A percentile compares a stretch with the other conserved stretches of the same genome.
Conservation (phyloP, 1,284 basidiomycete genomes). For the Microbotryum violaceum region DNA sequence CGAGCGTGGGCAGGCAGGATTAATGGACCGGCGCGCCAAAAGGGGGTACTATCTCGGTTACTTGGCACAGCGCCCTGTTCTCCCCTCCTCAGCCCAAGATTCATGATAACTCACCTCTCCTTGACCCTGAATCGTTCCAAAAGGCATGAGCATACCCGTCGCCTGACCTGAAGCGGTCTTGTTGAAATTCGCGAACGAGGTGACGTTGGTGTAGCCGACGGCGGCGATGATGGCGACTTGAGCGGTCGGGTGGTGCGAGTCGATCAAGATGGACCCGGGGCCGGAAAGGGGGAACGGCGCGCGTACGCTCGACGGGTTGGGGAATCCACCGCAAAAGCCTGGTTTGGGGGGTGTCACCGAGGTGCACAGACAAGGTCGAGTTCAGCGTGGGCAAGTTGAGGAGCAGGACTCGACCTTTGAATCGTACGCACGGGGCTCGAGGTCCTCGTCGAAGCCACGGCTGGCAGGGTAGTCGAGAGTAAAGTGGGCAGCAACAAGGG, state of each 20-base stretch:
- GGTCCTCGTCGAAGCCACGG: conserved; percentile 43
- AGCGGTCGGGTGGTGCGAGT: conserved; percentile 54
- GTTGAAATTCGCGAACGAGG: conserved; percentile 55
- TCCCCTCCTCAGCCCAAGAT: no score
- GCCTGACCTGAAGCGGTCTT: conserved; percentile 37
- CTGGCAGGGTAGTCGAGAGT: conserved; percentile 55
- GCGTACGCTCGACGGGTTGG: conserved; percentile 46
- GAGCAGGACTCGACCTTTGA: neutral
- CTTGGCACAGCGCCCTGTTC: no score
- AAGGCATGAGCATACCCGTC: conserved; percentile 16
- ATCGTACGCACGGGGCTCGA: conserved; percentile 46
- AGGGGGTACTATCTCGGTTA: no score
- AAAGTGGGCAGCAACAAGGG: conserved; percentile 57
- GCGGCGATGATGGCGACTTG: conserved; percentile 54
- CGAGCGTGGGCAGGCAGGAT: neutral
- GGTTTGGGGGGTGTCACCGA: neutral
- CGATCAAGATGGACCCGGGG: conserved; percentile 50
- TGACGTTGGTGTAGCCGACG: conserved; percentile 50
- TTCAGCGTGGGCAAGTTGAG: neutral
- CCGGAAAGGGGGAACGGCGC: conserved; percentile 56
- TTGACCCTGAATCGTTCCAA: conserved; percentile 31
- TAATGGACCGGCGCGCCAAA: no score
- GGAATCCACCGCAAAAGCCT: conserved; percentile 43
- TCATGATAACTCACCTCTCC: conserved; percentile 12
- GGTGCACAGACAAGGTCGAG: neutral